Base-by-base conservation (phyloP, 2,329 filamentous ascomycete species). In the Arthrocladium fulminans region DNA sequence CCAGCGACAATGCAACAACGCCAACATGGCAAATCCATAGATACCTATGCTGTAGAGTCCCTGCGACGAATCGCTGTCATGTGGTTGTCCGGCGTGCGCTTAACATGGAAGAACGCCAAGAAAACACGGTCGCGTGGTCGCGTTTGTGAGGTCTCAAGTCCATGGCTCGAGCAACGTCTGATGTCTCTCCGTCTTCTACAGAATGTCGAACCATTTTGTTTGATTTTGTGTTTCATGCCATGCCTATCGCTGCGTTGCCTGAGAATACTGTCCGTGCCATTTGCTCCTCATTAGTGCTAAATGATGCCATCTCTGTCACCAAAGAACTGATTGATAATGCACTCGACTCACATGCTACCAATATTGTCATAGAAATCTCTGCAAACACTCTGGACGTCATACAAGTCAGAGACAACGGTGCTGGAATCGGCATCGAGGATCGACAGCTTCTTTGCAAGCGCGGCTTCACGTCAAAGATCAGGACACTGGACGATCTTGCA, bases 271-370 rank as follows among this genome's bases (percentile, higher is more conserved):
- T 73, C 30, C 68, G 71, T 49, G 72, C 73, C 50, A 73, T 83
- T 51, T 71, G 76, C 49, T 78, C 78, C 22, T 69, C 72, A 12
- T 77, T 80, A 54, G 73, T 74, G 19, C 68, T 83, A 43, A 70
- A 72, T 8, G 74, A 80, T 56, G 67, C 78, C 6, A 71, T 67
- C 51, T 76, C 76, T 2, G 69, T 79, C 8, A 73, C 80, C 48
- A 83, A 83, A 60, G 81, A 84, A 59, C 73, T 84, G 32, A 62
- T 84, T 32, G 81, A 84, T 52, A 84, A 84, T 60, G 72, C 79
- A n/a, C 68, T 84, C 9, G 81, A 84, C 64, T 79, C 79, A 3
- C 67, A 70, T 39, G 77, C 80, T 1, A 74, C 75, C 2, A 72
- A 73, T 1, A 66, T 84, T 30, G 67, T 70, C 8, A 63, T 84